These are phyloP conservation scores for Clarireedia hainanense DNA, from an alignment of 2,329 filamentous ascomycete species.

Conservation along the genomic window DNA sequence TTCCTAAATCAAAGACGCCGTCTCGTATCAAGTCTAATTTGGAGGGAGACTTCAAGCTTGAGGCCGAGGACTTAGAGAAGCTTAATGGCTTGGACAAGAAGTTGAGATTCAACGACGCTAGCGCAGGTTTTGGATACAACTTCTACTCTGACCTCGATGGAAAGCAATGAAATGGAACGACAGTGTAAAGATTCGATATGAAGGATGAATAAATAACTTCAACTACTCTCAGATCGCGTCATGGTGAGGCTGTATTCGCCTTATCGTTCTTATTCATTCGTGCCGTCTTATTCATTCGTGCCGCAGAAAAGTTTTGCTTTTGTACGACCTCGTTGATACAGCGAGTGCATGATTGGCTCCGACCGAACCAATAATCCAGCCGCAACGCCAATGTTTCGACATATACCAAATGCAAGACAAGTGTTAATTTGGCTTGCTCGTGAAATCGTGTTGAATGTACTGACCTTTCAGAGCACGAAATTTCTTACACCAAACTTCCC, in stretches of 20 bases:
- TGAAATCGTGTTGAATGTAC: too few species aligned
- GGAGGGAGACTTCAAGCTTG: constrained; percentile 54
- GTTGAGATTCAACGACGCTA: constrained; percentile 54
- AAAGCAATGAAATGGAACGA: constrained; percentile 31
- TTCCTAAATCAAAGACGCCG: constrained; percentile 56
- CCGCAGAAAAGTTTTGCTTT: not conserved
- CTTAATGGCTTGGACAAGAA: constrained; percentile 47
- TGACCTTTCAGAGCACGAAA: too few species aligned
- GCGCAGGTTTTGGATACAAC: constrained; percentile 45
- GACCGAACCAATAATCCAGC: not conserved
- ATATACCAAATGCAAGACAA: not conserved
- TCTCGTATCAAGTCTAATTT: constrained; percentile 55
- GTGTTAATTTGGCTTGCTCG: too few species aligned
- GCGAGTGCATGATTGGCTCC: not conserved
- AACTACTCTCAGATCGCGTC: too few species aligned
- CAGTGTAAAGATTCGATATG: not conserved
- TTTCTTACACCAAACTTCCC: too few species aligned
- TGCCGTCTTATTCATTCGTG: too few species aligned
- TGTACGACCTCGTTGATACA: not conserved
- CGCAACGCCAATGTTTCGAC: not conserved
- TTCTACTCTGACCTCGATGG: constrained; percentile 54
- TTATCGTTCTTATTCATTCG: too few species aligned
- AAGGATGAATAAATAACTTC: too few species aligned
- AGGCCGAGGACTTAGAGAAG: constrained; percentile 47
- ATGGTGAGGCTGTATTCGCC: too few species aligned